Conservation (phyloP, 2,329 filamentous ascomycete genomes). For the Fusarium neocosmosporiellum region DNA sequence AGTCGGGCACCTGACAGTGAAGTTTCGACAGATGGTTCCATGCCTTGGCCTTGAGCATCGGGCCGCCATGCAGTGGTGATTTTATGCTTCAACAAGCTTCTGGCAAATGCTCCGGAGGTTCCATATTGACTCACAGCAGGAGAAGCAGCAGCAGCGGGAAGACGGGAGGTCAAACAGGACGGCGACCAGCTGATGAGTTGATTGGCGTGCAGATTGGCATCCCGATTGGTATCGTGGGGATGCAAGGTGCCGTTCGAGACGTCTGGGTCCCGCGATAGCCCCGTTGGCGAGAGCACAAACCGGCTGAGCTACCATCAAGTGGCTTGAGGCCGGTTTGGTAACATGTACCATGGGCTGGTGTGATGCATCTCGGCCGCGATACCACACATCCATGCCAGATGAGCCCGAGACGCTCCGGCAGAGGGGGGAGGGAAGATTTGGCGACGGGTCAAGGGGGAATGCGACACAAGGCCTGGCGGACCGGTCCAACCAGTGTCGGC, state of each 20-base stretch:
- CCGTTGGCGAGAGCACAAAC: slow-evolving; percentile 40
- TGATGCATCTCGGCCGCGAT: slow-evolving; percentile 35
- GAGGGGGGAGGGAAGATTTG: slow-evolving; percentile 30
- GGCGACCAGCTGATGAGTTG: slow-evolving; percentile 25
- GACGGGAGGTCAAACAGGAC: slow-evolving; percentile 35
- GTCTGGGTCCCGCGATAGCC: slow-evolving; percentile 40
- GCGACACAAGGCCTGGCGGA: slow-evolving; percentile 27
- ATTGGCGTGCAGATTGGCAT: slow-evolving; percentile 32
- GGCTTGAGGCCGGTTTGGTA: slow-evolving; percentile 39
- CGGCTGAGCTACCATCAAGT: slow-evolving; percentile 40
- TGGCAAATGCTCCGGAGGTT: slow-evolving; percentile 29
- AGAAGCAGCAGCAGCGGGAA: slow-evolving; percentile 20
- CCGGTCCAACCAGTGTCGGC: slow-evolving; percentile 29
- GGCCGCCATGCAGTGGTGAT: slow-evolving; percentile 36
- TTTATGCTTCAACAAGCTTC: slow-evolving; percentile 30
- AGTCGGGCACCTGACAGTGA: slow-evolving; percentile 29
- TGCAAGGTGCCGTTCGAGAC: slow-evolving; percentile 47
- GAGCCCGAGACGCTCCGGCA: slow-evolving; percentile 35
- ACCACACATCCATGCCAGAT: slow-evolving; percentile 33
- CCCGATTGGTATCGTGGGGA: slow-evolving; percentile 40
- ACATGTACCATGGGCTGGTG: slow-evolving; percentile 37
- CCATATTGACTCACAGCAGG: slow-evolving; percentile 33
- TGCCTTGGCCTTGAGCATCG: slow-evolving; percentile 29
- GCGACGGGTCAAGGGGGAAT: slow-evolving; percentile 34
- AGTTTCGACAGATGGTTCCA: slow-evolving; percentile 39